Percentiles rank a stretch among this genome's conserved stretches.
phyloP scores from a whole-genome alignment of 2,329 filamentous ascomycete species.

The Lecanosticta acicola region DNA sequence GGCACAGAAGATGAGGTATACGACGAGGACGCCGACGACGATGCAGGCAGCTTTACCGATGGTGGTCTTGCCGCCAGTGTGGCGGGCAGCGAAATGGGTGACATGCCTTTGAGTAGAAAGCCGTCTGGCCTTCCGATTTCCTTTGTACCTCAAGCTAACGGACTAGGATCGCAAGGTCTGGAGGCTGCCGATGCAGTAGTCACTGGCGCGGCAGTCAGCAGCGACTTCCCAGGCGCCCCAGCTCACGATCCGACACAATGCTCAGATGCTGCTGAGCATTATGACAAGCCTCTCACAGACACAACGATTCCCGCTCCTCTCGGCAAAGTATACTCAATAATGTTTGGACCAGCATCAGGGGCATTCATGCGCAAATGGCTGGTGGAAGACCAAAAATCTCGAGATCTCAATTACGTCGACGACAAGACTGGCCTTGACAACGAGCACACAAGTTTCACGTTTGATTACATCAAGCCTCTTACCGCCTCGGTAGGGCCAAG shows the following conservation, averaged over 20 bases:
- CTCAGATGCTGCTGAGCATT: conserved; percentile 70
- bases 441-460: conserved; percentile 69
- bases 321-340: conserved; percentile 81
- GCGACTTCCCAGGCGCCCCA: conserved; percentile 78
- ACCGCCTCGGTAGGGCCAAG: conserved; percentile 78
- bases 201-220: conserved; percentile 38
- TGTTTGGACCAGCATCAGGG: conserved; percentile 77
- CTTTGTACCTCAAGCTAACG: conserved; percentile 35
- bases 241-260: conserved; percentile 82
- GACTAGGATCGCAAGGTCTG: conserved; percentile 29
- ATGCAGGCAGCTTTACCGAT: conserved; percentile 55
- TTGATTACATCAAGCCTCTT: conserved; percentile 88
- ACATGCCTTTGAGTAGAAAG: conserved; percentile 59
- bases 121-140: conserved; percentile 52
- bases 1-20: conserved; percentile 73
- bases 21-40: conserved; percentile 71
- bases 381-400: conserved; percentile 78
- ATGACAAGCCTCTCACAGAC: conserved; percentile 78
- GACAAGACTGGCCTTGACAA: conserved; percentile 68
- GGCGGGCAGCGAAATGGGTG: conserved; percentile 48
- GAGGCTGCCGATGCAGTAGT: conserved; percentile 36
- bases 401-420: conserved; percentile 75
- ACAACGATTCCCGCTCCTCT: conserved; percentile 80
- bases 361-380: conserved; percentile 84
- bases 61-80: conserved; percentile 46